Base-by-base conservation (phyloP, 805 yeast species). In the Monosporozyma aquatica region DNA sequence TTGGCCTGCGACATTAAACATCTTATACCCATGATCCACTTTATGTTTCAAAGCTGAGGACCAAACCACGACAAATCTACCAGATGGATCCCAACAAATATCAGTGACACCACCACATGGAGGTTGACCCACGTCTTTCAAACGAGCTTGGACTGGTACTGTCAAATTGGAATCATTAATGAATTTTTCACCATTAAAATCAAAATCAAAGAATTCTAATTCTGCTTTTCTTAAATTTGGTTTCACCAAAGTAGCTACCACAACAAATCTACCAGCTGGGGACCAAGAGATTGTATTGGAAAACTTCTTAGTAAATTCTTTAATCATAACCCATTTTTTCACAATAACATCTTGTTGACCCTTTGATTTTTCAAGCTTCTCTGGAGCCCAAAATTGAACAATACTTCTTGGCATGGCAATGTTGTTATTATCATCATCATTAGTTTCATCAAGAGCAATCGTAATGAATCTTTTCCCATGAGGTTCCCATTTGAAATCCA, bases 401-500 rank as follows among this genome's bases (percentile, higher is more conserved):
- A 68, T 71, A 57, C 85, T 85, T 58, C 74, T 76, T 44, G 71
- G 71, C 42, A 81, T 71, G 26, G 90, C 75, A 42, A 80, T 75
- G 35, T 32, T 32, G 18, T 32, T 32, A 56, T 82, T 80, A 49
- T 72, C 69, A 25, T 22, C 29, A 42, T 54, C 53, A 51, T 61
- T 66, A 35, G 59, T 60, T 49, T 68, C 67, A 45, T 72, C 78
- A 58, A 81, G 73, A 18, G 92, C 78, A 54, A 90, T 79, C 40
- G 82, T 75, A 46, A 83, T 80, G 54, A 92, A 89, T 62, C 96
- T 76, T 61, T 86, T 90, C 28, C 90, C 81, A 51, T 72, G 76
- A 56, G 98, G 96, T 70, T 94, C 98, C 97, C 97, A 92, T 43
- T 86, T 89, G 66, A 92, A 83, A 63, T 81, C 82, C 42, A 83